These are phyloP conservation scores for Fraxinus albicans DNA, from an alignment of 305 asterid species.

Conservation along the genomic window DNA sequence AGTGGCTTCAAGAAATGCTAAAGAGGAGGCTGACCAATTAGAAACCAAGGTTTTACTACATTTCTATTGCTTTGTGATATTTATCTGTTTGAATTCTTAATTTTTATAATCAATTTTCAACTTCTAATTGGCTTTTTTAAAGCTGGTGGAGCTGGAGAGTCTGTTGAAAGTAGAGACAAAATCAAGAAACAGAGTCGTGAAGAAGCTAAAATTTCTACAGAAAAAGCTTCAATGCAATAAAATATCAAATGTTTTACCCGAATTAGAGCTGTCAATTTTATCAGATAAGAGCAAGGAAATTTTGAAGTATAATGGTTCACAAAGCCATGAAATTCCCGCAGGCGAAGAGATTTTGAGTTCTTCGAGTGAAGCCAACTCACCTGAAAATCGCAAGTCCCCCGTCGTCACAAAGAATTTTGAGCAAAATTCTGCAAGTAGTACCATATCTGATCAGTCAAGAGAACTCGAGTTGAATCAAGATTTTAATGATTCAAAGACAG, in stretches of 20 bases:
- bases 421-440: constrained; percentile 11
- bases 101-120: neutral
- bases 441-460: constrained; percentile 25
- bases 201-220: constrained; percentile 48
- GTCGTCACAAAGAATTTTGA: neutral
- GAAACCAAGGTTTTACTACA: constrained; percentile 45
- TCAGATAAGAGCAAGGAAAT: constrained; percentile 25
- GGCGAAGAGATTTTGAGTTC: too few species aligned
- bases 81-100: neutral
- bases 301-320: constrained; percentile 16
- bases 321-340: constrained; percentile 5
- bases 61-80: neutral
- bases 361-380: neutral
- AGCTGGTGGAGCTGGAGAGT: constrained; percentile 64
- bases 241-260: constrained; percentile 23
- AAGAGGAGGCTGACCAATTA: constrained; percentile 45
- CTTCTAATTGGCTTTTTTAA: constrained; percentile 6
- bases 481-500: constrained; percentile 17
- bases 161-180: constrained; percentile 49
- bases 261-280: neutral
- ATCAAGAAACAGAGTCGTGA: constrained; percentile 74
- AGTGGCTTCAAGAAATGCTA: constrained; percentile 65
- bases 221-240: constrained; percentile 61
- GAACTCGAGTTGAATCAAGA: constrained; percentile 15
- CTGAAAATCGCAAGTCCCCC: neutral